Evolutionary conservation across 768 basidiomycete genomes (phyloP), one percentile per base, ranked within the genome.

Genomic region (Suillus bovinus): DNA sequence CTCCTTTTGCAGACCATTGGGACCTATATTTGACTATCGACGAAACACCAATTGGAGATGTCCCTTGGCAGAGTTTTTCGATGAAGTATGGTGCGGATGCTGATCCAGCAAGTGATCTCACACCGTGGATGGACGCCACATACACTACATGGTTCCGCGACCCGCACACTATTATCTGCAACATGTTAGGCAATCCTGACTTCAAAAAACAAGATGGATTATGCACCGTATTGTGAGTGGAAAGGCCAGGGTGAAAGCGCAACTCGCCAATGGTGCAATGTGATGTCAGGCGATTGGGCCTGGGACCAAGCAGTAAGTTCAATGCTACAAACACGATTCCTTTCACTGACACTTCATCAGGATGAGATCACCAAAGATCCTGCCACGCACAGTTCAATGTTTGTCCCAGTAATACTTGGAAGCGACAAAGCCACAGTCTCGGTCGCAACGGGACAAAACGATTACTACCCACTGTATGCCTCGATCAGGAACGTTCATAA

Each of bases 21-120:
- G 74, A 80, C 41, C 47, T 80, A 4, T 72, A 76, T 42, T 42
- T 38, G 0, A 71, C 67, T 0, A 80, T 82, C 31, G 77, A 81
- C 55, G 41, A 61, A 0, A 79, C 73, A 20, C 57, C 59, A 9
- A 50, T 71, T 54, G 78, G 80, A 13, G 74, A 76, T 49, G 69
- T 71, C n/a, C 69, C 77, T 0, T 82, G 80, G 79, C 44, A 42
- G 41, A 42, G 41, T 4, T 42, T 42, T 20, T 42, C 9, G 4
- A 42, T 42, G 41, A 42, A 42, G 13, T 46, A 46, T 46, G 22
- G 44, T 13, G 22, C 11, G 0, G 44, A 46, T 46, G 44, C 70
- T 47, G 57, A 67, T 22, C 24, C 49, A 10, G 61, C 68, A 2
- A 34, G 53, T 5, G 47, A 63, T 31, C 59, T 60, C 1, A 69